phyloP scores from a whole-genome alignment of 306 rosid species.

The peach (Prunus persica) region Prunus_persica_NCBIv2 NC_034014.1:29392001-29392500 shows the following conservation, averaged over 20 bases:
- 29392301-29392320: slow-evolving; percentile 66
- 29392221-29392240: slow-evolving; percentile 31
- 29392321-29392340: slow-evolving; percentile 34
- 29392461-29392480: slow-evolving; percentile 51
- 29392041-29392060: slow-evolving; percentile 64
- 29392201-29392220: slow-evolving; percentile 54
- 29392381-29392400: slow-evolving; percentile 12
- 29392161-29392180: slow-evolving; percentile 58
- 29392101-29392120: slow-evolving; percentile 54
- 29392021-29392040: slow-evolving; percentile 55
- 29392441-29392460: slow-evolving; percentile 55
- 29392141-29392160: slow-evolving; percentile 61
- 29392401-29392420: slow-evolving; percentile 21
- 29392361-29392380: slow-evolving; percentile 33
- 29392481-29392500: slow-evolving; percentile 67
- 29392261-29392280: slow-evolving; percentile 39
- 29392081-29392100: slow-evolving; percentile 70
- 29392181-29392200: slow-evolving; percentile 45
- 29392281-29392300: slow-evolving; percentile 59
- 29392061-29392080: slow-evolving; percentile 49
- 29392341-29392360: slow-evolving; percentile 68
- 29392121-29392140: slow-evolving; percentile 43
- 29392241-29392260: slow-evolving; percentile 76
- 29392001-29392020: slow-evolving; percentile 40
- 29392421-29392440: slow-evolving; percentile 70